Conservation (phyloP, 345 rosid genomes). For the Rhizophora apiculata region DNA sequence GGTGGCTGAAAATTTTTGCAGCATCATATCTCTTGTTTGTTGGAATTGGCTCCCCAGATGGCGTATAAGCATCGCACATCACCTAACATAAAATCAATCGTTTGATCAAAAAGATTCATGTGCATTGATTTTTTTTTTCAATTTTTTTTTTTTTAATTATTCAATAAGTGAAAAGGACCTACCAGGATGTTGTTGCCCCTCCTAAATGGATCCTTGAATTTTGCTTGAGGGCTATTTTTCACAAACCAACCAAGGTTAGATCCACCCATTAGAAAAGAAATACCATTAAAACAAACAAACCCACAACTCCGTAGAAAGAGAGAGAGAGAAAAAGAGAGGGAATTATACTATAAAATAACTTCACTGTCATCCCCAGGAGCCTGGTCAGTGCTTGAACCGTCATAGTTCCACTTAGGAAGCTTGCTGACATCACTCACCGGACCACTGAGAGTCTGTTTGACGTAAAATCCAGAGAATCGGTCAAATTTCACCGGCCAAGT, state of each 20-base stretch:
- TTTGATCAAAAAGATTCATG: too few relatives aligned
- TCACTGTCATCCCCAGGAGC: constrained; percentile 27
- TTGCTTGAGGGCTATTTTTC: constrained; percentile 1
- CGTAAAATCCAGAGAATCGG: background rate
- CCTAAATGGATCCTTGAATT: constrained; percentile 13
- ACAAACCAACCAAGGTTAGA: background rate
- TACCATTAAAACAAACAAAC: background rate
- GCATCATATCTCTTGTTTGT: constrained; percentile 13
- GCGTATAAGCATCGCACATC: constrained; percentile 21
- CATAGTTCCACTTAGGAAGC: constrained; percentile 21
- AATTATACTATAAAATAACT: constrained; percentile 17
- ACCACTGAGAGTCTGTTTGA: constrained; percentile 9
- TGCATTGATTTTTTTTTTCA: background rate
- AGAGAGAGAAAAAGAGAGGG: background rate
- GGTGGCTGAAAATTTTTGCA: constrained; percentile 12
- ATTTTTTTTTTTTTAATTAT: too few relatives aligned
- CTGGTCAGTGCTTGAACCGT: constrained; percentile 28
- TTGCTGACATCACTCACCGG: constrained; percentile 2
- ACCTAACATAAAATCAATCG: background rate
- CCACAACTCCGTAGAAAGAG: too few relatives aligned
- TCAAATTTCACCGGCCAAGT: too few relatives aligned
- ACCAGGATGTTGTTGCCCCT: constrained; percentile 15
- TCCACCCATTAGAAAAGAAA: background rate
- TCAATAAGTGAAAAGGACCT: too few relatives aligned
- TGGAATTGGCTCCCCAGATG: constrained; percentile 15